These are phyloP conservation scores for Coemansia sp. DNA, from an alignment of 192 early-diverging fungal species.

Conservation along the genomic window DNA sequence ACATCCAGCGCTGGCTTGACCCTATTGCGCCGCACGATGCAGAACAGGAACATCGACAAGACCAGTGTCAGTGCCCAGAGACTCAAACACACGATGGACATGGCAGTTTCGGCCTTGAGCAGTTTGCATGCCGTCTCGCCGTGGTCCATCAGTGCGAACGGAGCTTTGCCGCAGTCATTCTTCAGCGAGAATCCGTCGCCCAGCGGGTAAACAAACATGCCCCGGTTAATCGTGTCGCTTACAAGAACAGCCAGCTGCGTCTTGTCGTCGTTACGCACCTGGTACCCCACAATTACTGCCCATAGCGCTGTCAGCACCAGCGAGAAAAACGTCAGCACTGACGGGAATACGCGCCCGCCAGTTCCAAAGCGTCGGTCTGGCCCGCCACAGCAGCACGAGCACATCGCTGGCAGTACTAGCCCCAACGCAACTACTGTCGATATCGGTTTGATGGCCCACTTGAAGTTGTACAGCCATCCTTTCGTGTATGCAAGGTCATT, in stretches of 20 bases:
- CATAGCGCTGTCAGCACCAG: constrained; percentile 45
- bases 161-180: constrained; percentile 41
- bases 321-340: constrained; percentile 35
- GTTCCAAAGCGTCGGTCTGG: constrained; percentile 9
- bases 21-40: constrained; percentile 25
- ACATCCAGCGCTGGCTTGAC: constrained; percentile 5
- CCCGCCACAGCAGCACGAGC: constrained; percentile 51
- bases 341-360: constrained; percentile 28
- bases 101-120: constrained; percentile 41
- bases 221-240: constrained; percentile 13
- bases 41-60: constrained; percentile 39
- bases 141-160: constrained; percentile 36
- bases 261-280: constrained; percentile 29
- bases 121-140: constrained; percentile 42
- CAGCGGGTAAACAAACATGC: constrained; percentile 40
- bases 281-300: constrained; percentile 48
- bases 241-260: constrained; percentile 19
- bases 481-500: constrained; percentile 45
- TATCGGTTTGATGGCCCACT: constrained; percentile 52
- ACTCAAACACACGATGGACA: constrained; percentile 39
- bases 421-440: constrained; percentile 35
- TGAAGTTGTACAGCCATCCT: constrained; percentile 54
- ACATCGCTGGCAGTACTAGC: constrained; percentile 34
- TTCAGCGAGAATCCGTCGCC: constrained; percentile 50
- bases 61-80: constrained; percentile 42